Base-by-base conservation (phyloP, 2,329 filamentous ascomycete genomes). In the Furcasterigmium furcatum region DNA sequence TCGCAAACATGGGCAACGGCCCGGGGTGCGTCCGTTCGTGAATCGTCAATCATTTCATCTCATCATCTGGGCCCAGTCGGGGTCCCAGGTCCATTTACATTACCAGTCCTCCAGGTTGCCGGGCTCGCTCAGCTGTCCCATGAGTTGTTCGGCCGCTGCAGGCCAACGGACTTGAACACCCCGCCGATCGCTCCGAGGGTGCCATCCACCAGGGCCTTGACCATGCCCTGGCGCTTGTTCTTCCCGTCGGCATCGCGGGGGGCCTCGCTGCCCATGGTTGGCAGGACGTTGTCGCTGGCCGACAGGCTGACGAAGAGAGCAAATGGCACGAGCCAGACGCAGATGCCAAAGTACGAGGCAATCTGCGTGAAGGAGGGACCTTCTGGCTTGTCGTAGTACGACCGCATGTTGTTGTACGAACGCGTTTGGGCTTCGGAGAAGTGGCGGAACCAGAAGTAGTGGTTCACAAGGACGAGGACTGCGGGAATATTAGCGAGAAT, bases 281-380 rank as follows among this genome's bases (percentile, higher is more conserved):
- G 94, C 43, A 99, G 71, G 4, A 97, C 89, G 61, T 97, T 97
- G 61, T 99, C 94, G 45, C 91, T 90, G 0, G 94, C 94, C 16
- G 89, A 95, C 35, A 99, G 69, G 58, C 88, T 95, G 42, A 99
- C 92, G 61, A 99, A 99, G 13, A 99, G 76, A 14, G 91, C 84
- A 62, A 99, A 99, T 0, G 94, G 94, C 1, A 97, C 88, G 2
- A 99, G 77, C 94, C 94, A 99, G 1, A 99, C 91, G 58, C 91
- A 96, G 3, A 99, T 74, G 1, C 94, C 94, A 61, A 99, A 99
- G 68, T 94, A 99, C 0, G 89, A 92, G 0, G 94, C 91, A 38
- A 97, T 94, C 70, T 97, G 90, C 16, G 89, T 91, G 64, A 99
- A 99, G 30, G 80, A 85, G 0, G 94, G 94, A 38, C 90, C 62